Percentiles rank a stretch among this genome's conserved stretches.
Conservation (phyloP, 305 asterid genomes). For the Solanum hybrid region DNA sequence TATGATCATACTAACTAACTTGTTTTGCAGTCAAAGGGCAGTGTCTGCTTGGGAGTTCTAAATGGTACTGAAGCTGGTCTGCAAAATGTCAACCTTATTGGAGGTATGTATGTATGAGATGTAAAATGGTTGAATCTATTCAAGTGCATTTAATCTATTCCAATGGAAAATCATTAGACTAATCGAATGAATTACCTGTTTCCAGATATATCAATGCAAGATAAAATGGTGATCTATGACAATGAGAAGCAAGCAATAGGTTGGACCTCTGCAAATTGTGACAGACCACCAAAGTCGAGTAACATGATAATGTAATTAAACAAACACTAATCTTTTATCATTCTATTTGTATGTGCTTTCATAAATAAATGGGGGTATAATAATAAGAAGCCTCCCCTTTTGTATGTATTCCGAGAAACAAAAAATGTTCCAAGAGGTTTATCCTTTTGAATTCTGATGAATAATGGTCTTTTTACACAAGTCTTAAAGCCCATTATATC, state of each 20-base stretch:
- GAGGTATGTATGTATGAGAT: constrained; percentile 48
- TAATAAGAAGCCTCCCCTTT: neutral
- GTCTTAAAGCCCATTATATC: neutral
- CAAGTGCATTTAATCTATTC: neutral
- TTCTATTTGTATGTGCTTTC: neutral
- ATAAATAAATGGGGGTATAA: constrained; percentile 1
- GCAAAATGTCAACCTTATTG: constrained; percentile 63
- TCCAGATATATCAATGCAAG: constrained; percentile 94
- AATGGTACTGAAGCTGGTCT: constrained; percentile 84
- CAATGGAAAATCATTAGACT: neutral
- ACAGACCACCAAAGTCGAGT: constrained; percentile 39
- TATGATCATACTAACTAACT: neutral
- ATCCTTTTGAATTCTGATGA: neutral
- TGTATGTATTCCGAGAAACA: neutral
- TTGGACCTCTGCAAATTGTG: constrained; percentile 79
- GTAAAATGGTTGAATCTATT: neutral
- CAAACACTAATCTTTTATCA: constrained; percentile 4
- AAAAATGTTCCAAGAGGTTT: neutral
- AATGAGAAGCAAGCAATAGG: constrained; percentile 78
- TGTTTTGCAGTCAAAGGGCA: constrained; percentile 60
- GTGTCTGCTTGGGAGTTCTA: constrained; percentile 78
- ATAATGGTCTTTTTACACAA: neutral
- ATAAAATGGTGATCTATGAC: constrained; percentile 72
- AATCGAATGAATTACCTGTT: neutral
- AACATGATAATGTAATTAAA: constrained; percentile 17